Evolutionary conservation across 129 eudicot genomes (phyloP), one percentile per base, ranked within the genome.

Genomic region (Lonicera japonica): DNA sequence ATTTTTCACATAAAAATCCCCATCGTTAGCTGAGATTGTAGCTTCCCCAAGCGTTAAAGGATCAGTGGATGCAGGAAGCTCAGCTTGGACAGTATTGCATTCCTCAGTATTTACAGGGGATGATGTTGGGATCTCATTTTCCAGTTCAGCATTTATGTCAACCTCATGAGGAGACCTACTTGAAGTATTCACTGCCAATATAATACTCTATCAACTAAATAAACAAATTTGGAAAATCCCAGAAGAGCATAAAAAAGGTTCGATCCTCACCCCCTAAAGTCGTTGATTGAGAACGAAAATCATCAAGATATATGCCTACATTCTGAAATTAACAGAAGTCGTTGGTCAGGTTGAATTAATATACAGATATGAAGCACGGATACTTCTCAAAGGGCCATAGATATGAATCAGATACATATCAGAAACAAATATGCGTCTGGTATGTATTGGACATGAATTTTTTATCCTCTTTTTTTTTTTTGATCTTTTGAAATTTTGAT

Each of bases 31-130:
- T 40, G 73, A 67, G 52, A 76, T 58, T 54, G 77, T 47, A 70
- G 80, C 70, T 60, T 72, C 89, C 61, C 57, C 79, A 54, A 67
- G 73, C 57, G 78, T 68, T 38, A 76, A 77, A 43, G 87, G 77
- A 60, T 74, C 60, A n/a, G 50, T 51, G 24, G 53, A 55, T 39
- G 77, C 13, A 46, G 77, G 15, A 58, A 65, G 36, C 56, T 60
- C 59, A 51, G 41, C 19, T 54, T 63, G 38, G 61, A 14, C 67
- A 58, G 58, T 53, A 21, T 20, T 64, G 39, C 21, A 70, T 38
- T 56, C 34, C 62, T 80, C 48, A 73, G 47, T 66, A 67, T 34
- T 63, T 38, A 52, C 39, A 67, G 21, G 58, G 29, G 16, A 67
- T 34, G n/a, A 57, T n/a, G n/a, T 63, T 17, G 16, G 46, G 40